Conservation (phyloP, 305 asterid genomes). For the Rubia tinctorum region DNA sequence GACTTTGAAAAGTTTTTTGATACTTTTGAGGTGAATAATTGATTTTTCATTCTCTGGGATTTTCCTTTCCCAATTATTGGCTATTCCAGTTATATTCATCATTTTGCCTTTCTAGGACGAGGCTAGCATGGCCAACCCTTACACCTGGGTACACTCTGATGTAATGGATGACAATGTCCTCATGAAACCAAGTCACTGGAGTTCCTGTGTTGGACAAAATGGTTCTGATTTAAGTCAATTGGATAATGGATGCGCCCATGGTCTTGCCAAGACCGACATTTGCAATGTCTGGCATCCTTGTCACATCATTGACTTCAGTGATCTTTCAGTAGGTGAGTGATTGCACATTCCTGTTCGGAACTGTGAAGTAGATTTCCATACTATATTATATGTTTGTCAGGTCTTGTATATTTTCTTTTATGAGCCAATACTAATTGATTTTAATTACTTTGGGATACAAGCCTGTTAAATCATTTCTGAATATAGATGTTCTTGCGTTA, state of each 20-base stretch:
- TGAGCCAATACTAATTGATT: not conserved
- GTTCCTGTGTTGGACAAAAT: slow-evolving; percentile 34
- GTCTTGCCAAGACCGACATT: slow-evolving; percentile 26
- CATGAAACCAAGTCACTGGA: slow-evolving; percentile 48
- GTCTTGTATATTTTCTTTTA: not conserved
- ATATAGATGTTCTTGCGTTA: not conserved
- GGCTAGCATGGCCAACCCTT: slow-evolving; percentile 37
- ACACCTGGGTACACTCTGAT: slow-evolving; percentile 94
- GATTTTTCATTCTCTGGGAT: slow-evolving; percentile 12
- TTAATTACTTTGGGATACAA: not conserved
- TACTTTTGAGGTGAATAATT: slow-evolving; percentile 37
- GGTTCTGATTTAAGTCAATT: slow-evolving; percentile 33
- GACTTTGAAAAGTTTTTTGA: slow-evolving; percentile 49
- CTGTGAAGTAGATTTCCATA: not conserved
- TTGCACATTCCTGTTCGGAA: not conserved
- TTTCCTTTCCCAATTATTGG: slow-evolving; percentile 11
- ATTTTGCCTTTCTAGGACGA: slow-evolving; percentile 38
- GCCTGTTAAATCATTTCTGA: not conserved
- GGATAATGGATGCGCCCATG: slow-evolving; percentile 24
- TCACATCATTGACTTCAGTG: slow-evolving; percentile 86
- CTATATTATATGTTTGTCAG: not conserved
- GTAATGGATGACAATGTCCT: slow-evolving; percentile 94
- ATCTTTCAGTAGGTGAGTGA: slow-evolving; percentile 75
- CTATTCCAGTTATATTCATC: slow-evolving; percentile 5
- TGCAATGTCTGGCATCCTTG: slow-evolving; percentile 62